phyloP scores from a whole-genome alignment of 2,329 filamentous ascomycete species.

The Penicillium sp. region DNA sequence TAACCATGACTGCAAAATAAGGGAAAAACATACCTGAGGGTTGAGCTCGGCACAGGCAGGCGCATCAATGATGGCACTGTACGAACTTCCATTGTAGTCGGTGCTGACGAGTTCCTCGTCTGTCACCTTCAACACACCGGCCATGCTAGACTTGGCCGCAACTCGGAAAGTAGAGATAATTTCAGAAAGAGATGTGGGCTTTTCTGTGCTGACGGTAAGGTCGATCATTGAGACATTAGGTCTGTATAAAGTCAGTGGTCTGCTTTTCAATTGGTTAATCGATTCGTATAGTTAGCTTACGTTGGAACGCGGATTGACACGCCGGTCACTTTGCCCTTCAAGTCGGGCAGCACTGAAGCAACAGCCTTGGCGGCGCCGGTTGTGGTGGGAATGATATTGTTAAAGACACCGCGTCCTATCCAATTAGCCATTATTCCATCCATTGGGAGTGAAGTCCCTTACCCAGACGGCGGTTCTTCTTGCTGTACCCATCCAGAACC shows the following conservation, averaged over 20 bases:
- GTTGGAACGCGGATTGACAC: constrained; percentile 95
- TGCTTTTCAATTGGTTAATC: neutral
- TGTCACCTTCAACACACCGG: constrained; percentile 76
- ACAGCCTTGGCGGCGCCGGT: constrained; percentile 95
- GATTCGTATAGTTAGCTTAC: constrained; percentile 13
- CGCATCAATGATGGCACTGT: constrained; percentile 90
- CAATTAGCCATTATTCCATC: neutral
- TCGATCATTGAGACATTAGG: constrained; percentile 94
- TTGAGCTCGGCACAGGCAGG: constrained; percentile 92
- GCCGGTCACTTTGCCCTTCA: constrained; percentile 94
- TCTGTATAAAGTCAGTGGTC: constrained; percentile 7
- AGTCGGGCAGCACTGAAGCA: constrained; percentile 86
- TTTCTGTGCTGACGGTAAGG: constrained; percentile 80
- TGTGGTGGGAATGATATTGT: constrained; percentile 94
- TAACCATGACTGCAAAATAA: neutral
- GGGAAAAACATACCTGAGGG: constrained; percentile 15
- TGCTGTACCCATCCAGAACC: constrained; percentile 34
- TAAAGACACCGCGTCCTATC: constrained; percentile 75
- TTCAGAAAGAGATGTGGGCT: constrained; percentile 50
- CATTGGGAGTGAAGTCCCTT: neutral
- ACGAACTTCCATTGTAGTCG: constrained; percentile 78
- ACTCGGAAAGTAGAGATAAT: constrained; percentile 25
- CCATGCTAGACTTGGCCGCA: constrained; percentile 39
- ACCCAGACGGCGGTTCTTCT: constrained; percentile 32
- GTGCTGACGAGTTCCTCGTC: constrained; percentile 86